A percentile compares a stretch with the other conserved stretches of the same genome.
These are phyloP conservation scores for Sorghum bicolor DNA, from an alignment of 176 grass and related monocot genomes.

Conservation along the genomic window DNA sequence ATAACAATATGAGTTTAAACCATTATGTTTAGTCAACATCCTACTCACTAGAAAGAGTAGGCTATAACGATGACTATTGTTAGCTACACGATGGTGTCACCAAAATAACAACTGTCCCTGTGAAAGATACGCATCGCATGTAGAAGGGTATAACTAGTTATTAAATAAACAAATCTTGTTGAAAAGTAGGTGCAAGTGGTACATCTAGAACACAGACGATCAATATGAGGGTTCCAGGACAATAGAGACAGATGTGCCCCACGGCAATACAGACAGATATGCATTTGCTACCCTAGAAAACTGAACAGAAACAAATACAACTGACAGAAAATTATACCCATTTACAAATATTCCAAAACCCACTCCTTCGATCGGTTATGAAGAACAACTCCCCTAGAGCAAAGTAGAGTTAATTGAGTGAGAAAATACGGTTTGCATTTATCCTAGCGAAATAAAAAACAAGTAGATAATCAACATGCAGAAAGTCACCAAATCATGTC, in stretches of 20 bases:
- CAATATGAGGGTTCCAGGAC: neutral
- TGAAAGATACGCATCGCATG: neutral
- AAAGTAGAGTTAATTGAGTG: conserved; percentile 24
- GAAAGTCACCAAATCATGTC: neutral
- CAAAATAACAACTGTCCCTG: conserved; percentile 10
- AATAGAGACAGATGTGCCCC: neutral
- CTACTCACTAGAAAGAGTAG: neutral
- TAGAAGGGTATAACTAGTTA: neutral
- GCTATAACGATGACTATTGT: neutral
- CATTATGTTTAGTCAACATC: neutral
- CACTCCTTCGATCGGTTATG: conserved; percentile 75
- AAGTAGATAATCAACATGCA: neutral
- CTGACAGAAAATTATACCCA: conserved; percentile 59
- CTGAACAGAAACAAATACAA: conserved; percentile 16
- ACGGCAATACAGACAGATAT: neutral
- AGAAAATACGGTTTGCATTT: conserved; percentile 14
- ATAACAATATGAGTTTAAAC: neutral
- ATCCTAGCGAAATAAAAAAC: neutral
- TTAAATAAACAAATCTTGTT: neutral
- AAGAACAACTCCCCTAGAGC: conserved; percentile 83
- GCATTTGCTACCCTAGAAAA: neutral
- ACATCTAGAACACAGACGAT: conserved; percentile 9
- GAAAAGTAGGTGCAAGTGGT: neutral
- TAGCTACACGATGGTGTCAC: neutral
- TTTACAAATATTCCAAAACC: conserved; percentile 96